Conservation (phyloP, 495 filamentous ascomycete genomes). For the Tuber melanosporum region DNA sequence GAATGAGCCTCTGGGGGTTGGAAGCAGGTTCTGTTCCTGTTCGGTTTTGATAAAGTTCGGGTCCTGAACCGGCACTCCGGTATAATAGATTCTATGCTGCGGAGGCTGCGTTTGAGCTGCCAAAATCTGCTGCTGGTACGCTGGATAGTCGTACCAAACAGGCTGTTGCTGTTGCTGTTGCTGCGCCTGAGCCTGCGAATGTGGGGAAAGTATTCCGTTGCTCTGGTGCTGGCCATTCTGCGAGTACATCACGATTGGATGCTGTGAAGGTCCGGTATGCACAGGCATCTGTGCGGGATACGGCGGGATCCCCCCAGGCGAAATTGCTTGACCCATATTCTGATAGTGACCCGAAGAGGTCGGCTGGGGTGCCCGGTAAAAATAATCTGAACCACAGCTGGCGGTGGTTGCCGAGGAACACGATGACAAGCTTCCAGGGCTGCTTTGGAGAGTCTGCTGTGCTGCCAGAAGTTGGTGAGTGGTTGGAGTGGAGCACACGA, state of each 20-base stretch:
- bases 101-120: constrained; percentile 37
- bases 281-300: constrained; percentile 34
- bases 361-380: constrained; percentile 35
- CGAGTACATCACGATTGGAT: constrained; percentile 32
- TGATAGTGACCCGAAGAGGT: constrained; percentile 30
- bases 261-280: constrained; percentile 32
- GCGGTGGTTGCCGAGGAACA: constrained; percentile 42
- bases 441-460: constrained; percentile 46
- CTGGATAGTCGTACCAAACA: constrained; percentile 40
- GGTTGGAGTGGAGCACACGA: constrained; percentile 41
- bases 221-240: constrained; percentile 13
- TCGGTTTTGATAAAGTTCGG: constrained; percentile 39
- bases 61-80: constrained; percentile 25
- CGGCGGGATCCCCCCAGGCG: constrained; percentile 30
- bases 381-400: constrained; percentile 41
- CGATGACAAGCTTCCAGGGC: constrained; percentile 51
- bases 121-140: constrained; percentile 37
- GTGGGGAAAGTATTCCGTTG: constrained; percentile 33
- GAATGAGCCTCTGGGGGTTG: constrained; percentile 36
- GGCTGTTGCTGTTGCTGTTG: constrained; percentile 34
- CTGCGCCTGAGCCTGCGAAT: constrained; percentile 31
- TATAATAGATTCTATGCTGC: constrained; percentile 33
- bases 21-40: constrained; percentile 36
- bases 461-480: constrained; percentile 38
- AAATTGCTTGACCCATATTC: constrained; percentile 16